Conservation (phyloP, 2,329 filamentous ascomycete species). For the Clathrospora elynae region DNA sequence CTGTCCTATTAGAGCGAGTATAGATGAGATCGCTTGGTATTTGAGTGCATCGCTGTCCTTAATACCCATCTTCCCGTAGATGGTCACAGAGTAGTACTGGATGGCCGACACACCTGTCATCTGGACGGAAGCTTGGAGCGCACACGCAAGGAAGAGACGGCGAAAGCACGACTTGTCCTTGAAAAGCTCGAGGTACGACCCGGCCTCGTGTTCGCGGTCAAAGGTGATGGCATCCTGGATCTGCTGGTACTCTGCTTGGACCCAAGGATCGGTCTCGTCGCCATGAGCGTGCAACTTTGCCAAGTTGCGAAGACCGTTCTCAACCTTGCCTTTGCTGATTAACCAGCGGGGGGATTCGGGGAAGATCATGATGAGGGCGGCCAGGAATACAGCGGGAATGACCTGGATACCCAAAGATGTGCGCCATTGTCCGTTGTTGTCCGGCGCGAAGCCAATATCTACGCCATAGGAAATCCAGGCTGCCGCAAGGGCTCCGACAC, state of each 20-base stretch:
- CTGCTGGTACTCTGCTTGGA: constrained; percentile 72
- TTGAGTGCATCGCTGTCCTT: constrained; percentile 66
- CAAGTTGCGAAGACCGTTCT: constrained; percentile 69
- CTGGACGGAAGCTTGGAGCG: constrained; percentile 72
- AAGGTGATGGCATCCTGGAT: constrained; percentile 69
- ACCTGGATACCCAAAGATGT: constrained; percentile 72
- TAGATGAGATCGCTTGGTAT: constrained; percentile 76
- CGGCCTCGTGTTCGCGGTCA: constrained; percentile 71
- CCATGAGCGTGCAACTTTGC: constrained; percentile 73
- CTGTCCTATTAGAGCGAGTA: constrained; percentile 72
- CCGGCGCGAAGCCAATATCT: constrained; percentile 56
- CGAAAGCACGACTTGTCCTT: constrained; percentile 69
- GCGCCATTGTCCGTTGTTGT: constrained; percentile 63
- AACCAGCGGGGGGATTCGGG: constrained; percentile 73
- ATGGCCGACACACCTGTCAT: constrained; percentile 71
- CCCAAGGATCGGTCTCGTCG: constrained; percentile 68
- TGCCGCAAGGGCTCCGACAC: constrained; percentile 73
- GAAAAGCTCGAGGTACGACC: constrained; percentile 73
- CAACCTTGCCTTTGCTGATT: constrained; percentile 70
- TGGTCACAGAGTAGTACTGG: constrained; percentile 73
- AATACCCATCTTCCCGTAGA: constrained; percentile 74
- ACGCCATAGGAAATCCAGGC: constrained; percentile 75
- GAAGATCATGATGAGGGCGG: constrained; percentile 70
- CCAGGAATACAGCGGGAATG: constrained; percentile 68
- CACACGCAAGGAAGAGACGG: constrained; percentile 70